Evolutionary conservation across 495 filamentous ascomycete species (phyloP).

Genomic region (Bombardia bombarda): DNA sequence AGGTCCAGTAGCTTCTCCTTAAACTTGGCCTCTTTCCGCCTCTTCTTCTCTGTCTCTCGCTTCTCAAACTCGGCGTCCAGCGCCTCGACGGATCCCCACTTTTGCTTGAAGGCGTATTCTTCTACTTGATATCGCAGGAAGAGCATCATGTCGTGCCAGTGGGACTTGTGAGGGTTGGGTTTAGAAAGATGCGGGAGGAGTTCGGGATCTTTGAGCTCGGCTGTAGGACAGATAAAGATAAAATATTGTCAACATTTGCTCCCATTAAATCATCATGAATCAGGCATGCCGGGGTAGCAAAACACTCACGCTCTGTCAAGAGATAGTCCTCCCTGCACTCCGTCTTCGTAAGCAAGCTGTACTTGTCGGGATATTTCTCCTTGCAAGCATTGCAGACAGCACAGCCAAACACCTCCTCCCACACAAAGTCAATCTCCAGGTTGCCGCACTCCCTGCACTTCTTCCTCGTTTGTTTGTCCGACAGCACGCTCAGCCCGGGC

Average conservation of each 20-base stretch:
- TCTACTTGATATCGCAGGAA: slow-evolving; percentile 92
- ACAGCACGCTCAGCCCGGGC: slow-evolving; percentile 67
- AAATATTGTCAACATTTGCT: too few species aligned
- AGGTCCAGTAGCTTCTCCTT: slow-evolving; percentile 77
- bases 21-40: slow-evolving; percentile 85
- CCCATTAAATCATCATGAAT: too few species aligned
- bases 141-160: slow-evolving; percentile 98
- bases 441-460: slow-evolving; percentile 74
- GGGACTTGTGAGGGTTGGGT: slow-evolving; percentile 90
- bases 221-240: slow-evolving; percentile 35
- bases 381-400: slow-evolving; percentile 71
- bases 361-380: slow-evolving; percentile 82
- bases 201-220: slow-evolving; percentile 77
- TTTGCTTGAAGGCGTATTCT: slow-evolving; percentile 72
- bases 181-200: slow-evolving; percentile 79
- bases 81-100: slow-evolving; percentile 79
- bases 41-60: slow-evolving; percentile 75
- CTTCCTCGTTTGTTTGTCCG: slow-evolving; percentile 55
- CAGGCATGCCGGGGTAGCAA: neutral
- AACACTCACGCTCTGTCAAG: slow-evolving; percentile 73
- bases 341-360: slow-evolving; percentile 91
- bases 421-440: slow-evolving; percentile 89
- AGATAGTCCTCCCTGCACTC: slow-evolving; percentile 94
- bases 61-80: slow-evolving; percentile 85
- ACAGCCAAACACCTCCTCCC: slow-evolving; percentile 72